Evolutionary conservation across 352 stramenopile species (phyloP), one percentile per base, ranked within the genome.

Genomic region (Phytophthora hybrid): DNA sequence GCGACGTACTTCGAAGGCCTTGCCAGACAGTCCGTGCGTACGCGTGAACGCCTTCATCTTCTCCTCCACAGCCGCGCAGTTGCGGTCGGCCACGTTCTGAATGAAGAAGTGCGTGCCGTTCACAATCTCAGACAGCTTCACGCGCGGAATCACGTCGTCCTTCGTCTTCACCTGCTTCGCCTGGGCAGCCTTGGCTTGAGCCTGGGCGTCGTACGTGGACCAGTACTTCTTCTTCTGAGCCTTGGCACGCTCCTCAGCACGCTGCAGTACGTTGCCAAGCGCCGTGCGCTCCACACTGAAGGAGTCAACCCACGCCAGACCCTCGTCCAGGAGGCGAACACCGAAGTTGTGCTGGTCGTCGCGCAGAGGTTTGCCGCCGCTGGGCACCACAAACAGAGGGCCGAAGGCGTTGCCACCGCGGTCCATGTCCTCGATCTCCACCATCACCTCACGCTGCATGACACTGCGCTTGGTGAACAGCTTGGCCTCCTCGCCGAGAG

Each of bases 101-200:
- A 98, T 95, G 83, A 96, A 99, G 69, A 99, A 98, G 59, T 97
- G 88, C 29, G 92, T 94, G 55, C 91, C 97, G 63, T 96, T 89
- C 10, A 96, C 84, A 67, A 99, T 99, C 74, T 99, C 96, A 63
- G 94, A 98, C 18, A 99, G 84, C 74, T 97, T 94, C 47, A 97
- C 89, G 56, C 74, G 74, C 18, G 85, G 69, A n/a, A 93, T 66
- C 44, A 92, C 82, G 41, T 94, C 88, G 56, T 94, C 88, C 13
- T 85, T 78, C 5, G 77, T 91, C 49, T 84, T 83, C n/a, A 75
- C 79, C 37, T 80, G 67, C 29, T 82, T 85, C 6, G 77, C 69
- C 49, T 87, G 79, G 14, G 78, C 75, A 71, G 90, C 89, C 14
- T 82, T 82, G 3, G 71, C 79, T 10, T 66, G 76, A 41, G 80